Evolutionary conservation across 2,329 filamentous ascomycete species (phyloP).

Genomic region (Alternaria sp.): DNA sequence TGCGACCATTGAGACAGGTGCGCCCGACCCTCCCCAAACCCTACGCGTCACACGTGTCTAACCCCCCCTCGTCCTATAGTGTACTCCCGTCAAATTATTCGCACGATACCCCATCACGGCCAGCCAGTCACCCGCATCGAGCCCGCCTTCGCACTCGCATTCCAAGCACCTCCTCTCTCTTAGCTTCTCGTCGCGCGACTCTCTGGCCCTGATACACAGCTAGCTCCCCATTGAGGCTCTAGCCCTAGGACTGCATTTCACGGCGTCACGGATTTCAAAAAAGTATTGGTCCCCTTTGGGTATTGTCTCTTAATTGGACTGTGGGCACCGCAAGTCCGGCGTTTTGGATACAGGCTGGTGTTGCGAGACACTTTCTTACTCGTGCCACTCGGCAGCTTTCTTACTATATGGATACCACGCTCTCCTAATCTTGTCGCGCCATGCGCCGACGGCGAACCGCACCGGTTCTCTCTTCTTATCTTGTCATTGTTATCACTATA

Average conservation of each 20-base stretch:
- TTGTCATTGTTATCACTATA: slow-evolving; percentile 28
- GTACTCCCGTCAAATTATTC: slow-evolving; percentile 39
- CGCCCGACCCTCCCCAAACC: slow-evolving; percentile 12
- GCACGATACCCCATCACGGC: slow-evolving; percentile 43
- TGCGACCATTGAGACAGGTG: slow-evolving; percentile 54
- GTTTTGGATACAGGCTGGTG: slow-evolving; percentile 47
- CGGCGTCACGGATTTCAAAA: slow-evolving; percentile 49
- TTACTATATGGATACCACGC: slow-evolving; percentile 25
- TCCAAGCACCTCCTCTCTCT: slow-evolving; percentile 34
- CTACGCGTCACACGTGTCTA: slow-evolving; percentile 34
- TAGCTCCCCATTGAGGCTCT: slow-evolving; percentile 25
- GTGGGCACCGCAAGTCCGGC: slow-evolving; percentile 44
- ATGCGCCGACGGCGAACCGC: slow-evolving; percentile 19
- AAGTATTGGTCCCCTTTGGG: slow-evolving; percentile 49
- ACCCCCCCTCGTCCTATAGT: slow-evolving; percentile 31
- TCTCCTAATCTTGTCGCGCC: slow-evolving; percentile 28
- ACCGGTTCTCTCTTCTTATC: slow-evolving; percentile 21
- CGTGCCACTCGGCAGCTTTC: slow-evolving; percentile 30
- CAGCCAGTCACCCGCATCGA: slow-evolving; percentile 36
- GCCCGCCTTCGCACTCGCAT: slow-evolving; percentile 30
- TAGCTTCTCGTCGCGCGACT: slow-evolving; percentile 27
- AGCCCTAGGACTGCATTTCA: slow-evolving; percentile 48
- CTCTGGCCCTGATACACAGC: slow-evolving; percentile 27
- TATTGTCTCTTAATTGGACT: slow-evolving; percentile 38
- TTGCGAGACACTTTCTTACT: slow-evolving; percentile 43